Evolutionary conservation across 176 grass and related monocot genomes (phyloP).

Genomic region (Aechmea fasciata): DNA sequence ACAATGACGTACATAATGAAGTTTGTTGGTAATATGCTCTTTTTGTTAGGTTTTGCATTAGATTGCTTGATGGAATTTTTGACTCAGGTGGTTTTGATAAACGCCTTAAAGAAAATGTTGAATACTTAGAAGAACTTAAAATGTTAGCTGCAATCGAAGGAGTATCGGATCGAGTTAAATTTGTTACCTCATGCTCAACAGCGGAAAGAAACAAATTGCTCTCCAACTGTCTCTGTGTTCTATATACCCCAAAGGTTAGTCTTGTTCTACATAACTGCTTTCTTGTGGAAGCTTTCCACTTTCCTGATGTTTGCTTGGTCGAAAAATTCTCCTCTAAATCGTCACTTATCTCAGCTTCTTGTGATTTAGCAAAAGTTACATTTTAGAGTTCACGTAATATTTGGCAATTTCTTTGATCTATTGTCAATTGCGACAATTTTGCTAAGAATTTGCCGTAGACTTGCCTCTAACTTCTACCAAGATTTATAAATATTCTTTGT

Average conservation of each 20-base stretch:
- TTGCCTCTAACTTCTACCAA: too few relatives aligned
- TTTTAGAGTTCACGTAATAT: too few relatives aligned
- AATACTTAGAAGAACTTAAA: constrained; percentile 85
- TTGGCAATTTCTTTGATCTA: too few relatives aligned
- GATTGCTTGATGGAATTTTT: not conserved
- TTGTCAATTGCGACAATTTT: too few relatives aligned
- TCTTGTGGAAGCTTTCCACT: not conserved
- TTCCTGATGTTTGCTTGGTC: too few relatives aligned
- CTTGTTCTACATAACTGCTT: not conserved
- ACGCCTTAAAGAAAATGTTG: constrained; percentile 90
- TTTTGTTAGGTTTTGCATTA: not conserved
- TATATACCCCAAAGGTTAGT: constrained; percentile 78
- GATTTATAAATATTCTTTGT: too few relatives aligned
- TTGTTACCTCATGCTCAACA: constrained; percentile 77
- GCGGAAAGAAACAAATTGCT: constrained; percentile 91
- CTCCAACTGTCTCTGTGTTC: constrained; percentile 80
- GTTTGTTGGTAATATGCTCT: not conserved
- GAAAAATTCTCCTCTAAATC: too few relatives aligned
- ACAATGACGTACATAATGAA: too few relatives aligned
- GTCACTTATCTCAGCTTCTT: too few relatives aligned
- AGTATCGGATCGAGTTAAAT: constrained; percentile 52
- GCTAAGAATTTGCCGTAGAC: too few relatives aligned
- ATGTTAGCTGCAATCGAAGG: constrained; percentile 47
- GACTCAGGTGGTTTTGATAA: constrained; percentile 70
- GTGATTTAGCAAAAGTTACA: too few relatives aligned